A percentile compares a stretch with the other conserved stretches of the same genome.
phyloP scores from a whole-genome alignment of 2,329 filamentous ascomycete species.

The Ophiocordyceps camponoti-floridani region DNA sequence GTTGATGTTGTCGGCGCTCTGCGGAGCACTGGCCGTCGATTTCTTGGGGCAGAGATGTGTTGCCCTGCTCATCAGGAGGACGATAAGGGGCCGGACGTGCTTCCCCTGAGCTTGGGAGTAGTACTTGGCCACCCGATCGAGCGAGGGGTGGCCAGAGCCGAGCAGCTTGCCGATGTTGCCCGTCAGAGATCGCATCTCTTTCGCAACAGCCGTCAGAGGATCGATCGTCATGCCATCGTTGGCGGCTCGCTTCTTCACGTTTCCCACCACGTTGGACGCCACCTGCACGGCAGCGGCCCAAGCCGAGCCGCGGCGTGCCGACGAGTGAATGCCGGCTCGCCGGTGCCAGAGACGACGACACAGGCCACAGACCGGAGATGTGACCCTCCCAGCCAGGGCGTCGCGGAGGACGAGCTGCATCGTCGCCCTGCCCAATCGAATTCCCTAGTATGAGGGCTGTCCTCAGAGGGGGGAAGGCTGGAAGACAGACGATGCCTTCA shows the following conservation, averaged over 20 bases:
- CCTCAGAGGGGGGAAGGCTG: not conserved
- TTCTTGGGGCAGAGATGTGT: slow-evolving; percentile 60
- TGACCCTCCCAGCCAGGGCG: slow-evolving; percentile 13
- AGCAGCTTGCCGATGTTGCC: slow-evolving; percentile 88
- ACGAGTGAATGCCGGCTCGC: slow-evolving; percentile 22
- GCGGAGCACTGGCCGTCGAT: slow-evolving; percentile 17
- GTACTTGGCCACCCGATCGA: slow-evolving; percentile 94
- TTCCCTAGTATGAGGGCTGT: not conserved
- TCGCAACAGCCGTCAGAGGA: slow-evolving; percentile 75
- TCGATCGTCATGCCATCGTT: slow-evolving; percentile 60
- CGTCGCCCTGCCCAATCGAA: not conserved
- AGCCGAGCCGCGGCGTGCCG: slow-evolving; percentile 35
- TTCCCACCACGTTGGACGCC: slow-evolving; percentile 52
- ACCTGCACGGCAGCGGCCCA: slow-evolving; percentile 60
- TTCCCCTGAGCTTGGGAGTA: slow-evolving; percentile 95
- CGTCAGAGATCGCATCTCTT: slow-evolving; percentile 91
- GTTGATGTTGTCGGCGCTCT: slow-evolving; percentile 29
- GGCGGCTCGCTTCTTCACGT: slow-evolving; percentile 42
- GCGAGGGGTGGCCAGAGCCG: slow-evolving; percentile 81
- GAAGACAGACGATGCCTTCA: not conserved
- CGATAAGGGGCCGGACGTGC: slow-evolving; percentile 84
- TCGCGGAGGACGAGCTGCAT: slow-evolving; percentile 37
- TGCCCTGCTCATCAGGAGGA: slow-evolving; percentile 89
- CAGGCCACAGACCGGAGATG: slow-evolving; percentile 11
- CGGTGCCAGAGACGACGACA: slow-evolving; percentile 14